Percentiles rank a stretch among this genome's conserved stretches.
These are phyloP conservation scores for Aspergillus aculeatinus DNA, from an alignment of 2,329 filamentous ascomycete species.

Conservation along the genomic window DNA sequence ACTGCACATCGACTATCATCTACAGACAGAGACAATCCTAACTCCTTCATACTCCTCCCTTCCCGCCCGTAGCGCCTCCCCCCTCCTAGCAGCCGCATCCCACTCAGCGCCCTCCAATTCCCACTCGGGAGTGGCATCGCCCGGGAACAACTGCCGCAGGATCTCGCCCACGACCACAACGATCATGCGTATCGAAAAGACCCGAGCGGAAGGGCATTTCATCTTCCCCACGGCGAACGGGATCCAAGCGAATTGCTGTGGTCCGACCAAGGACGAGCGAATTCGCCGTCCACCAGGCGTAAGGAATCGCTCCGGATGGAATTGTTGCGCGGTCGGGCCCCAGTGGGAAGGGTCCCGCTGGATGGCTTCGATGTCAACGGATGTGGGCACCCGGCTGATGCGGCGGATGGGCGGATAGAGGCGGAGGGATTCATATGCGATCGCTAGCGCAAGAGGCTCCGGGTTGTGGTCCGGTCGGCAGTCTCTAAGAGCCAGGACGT, in stretches of 20 bases:
- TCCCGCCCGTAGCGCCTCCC: neutral
- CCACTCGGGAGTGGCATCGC: neutral
- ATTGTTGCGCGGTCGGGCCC: neutral
- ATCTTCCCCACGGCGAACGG: neutral
- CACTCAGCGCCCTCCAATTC: neutral
- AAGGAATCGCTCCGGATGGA: neutral
- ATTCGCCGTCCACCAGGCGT: neutral
- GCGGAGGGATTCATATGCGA: neutral
- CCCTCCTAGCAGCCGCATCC: neutral
- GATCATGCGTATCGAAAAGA: neutral
- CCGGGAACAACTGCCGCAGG: neutral
- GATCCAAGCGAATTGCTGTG: neutral
- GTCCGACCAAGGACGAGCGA: neutral
- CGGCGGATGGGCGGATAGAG: neutral
- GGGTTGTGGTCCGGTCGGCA: neutral
- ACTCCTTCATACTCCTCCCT: neutral
- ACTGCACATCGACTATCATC: neutral
- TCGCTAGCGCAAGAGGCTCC: neutral
- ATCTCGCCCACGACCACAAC: neutral
- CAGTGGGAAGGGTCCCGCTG: neutral
- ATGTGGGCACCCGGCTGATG: neutral
- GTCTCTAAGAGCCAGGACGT: neutral
- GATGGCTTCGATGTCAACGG: neutral
- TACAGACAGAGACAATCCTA: neutral
- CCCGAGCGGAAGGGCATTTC: neutral